A percentile compares a stretch with the other conserved stretches of the same genome.
phyloP scores from a whole-genome alignment of 805 yeast species.

The Ogataea naganishii region DNA sequence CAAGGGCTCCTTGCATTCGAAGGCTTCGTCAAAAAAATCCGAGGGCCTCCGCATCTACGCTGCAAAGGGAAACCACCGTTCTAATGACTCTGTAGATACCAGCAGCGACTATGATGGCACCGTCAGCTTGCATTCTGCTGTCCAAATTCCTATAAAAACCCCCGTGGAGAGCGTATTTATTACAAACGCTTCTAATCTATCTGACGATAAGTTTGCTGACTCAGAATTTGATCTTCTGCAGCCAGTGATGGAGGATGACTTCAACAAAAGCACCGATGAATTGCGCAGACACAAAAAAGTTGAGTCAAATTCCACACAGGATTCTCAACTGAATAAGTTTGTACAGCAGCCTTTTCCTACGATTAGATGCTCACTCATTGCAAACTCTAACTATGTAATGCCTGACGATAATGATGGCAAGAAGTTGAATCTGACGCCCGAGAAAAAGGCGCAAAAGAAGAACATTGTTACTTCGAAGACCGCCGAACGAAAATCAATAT shows the following conservation, averaged over 20 bases:
- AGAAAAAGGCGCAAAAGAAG: conserved; percentile 8
- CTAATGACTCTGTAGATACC: conserved; percentile 17
- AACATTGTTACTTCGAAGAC: conserved; percentile 1
- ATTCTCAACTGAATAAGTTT: conserved; percentile 12
- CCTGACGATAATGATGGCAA: conserved; percentile 12
- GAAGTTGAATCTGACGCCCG: conserved; percentile 18
- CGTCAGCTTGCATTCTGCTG: conserved; percentile 23
- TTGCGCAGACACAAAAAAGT: conserved; percentile 24
- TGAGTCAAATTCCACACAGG: conserved; percentile 13
- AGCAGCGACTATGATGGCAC: conserved; percentile 18
- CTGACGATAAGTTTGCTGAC: conserved; percentile 18
- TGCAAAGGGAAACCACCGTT: not conserved
- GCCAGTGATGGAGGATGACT: too few relatives aligned
- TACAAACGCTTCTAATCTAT: conserved; percentile 1
- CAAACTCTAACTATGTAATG: conserved; percentile 18
- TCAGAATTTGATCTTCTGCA: conserved; percentile 19
- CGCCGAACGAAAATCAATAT: conserved; percentile 12
- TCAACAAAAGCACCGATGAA: too few relatives aligned
- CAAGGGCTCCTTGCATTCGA: too few relatives aligned
- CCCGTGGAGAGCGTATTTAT: conserved; percentile 10
- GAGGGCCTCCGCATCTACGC: not conserved
- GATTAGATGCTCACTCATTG: conserved; percentile 19
- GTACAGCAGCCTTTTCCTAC: conserved; percentile 12
- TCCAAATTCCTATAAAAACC: conserved; percentile 17
- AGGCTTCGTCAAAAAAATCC: too few relatives aligned